A percentile compares a stretch with the other conserved stretches of the same genome.
Conservation (phyloP, 2,329 filamentous ascomycete species). For the Fusarium goolgardi region DNA sequence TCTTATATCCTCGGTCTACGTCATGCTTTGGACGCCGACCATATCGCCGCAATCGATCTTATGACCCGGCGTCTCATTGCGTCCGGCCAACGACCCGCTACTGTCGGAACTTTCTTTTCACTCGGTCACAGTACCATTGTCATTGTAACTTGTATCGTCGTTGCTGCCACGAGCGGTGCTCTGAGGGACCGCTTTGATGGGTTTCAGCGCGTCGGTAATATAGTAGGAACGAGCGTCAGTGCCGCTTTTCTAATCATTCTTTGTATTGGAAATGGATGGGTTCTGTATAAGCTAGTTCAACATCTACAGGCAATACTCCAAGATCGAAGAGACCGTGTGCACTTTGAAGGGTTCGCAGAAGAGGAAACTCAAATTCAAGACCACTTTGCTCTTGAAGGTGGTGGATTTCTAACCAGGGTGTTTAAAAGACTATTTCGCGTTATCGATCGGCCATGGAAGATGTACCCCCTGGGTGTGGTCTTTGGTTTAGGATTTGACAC, state of each 20-base stretch:
- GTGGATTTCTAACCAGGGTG: conserved; percentile 77
- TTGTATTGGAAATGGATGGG: conserved; percentile 86
- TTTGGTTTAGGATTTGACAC: conserved; percentile 97
- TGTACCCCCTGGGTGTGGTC: conserved; percentile 89
- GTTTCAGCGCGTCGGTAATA: conserved; percentile 84
- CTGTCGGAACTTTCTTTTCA: conserved; percentile 94
- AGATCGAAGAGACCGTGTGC: conserved; percentile 33
- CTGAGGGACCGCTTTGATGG: conserved; percentile 82
- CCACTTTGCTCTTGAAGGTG: conserved; percentile 78
- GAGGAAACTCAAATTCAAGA: conserved; percentile 48
- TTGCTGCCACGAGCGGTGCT: conserved; percentile 89
- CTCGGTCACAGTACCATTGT: conserved; percentile 95
- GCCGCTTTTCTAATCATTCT: conserved; percentile 85
- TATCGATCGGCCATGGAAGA: conserved; percentile 86
- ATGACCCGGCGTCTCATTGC: conserved; percentile 93
- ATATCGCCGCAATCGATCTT: conserved; percentile 86
- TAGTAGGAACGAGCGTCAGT: conserved; percentile 89
- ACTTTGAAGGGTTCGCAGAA: conserved; percentile 46
- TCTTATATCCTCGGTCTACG: conserved; percentile 90
- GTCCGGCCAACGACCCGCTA: conserved; percentile 84
- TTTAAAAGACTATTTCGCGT: conserved; percentile 82
- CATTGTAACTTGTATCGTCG: conserved; percentile 87
- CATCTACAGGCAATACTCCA: conserved; percentile 72
- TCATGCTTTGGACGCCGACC: conserved; percentile 98
- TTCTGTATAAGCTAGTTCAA: conserved; percentile 80